Percentiles rank a stretch among this genome's conserved stretches.
phyloP scores from a whole-genome alignment of 495 filamentous ascomycete genomes.

The Hypoxylon rickii region DNA sequence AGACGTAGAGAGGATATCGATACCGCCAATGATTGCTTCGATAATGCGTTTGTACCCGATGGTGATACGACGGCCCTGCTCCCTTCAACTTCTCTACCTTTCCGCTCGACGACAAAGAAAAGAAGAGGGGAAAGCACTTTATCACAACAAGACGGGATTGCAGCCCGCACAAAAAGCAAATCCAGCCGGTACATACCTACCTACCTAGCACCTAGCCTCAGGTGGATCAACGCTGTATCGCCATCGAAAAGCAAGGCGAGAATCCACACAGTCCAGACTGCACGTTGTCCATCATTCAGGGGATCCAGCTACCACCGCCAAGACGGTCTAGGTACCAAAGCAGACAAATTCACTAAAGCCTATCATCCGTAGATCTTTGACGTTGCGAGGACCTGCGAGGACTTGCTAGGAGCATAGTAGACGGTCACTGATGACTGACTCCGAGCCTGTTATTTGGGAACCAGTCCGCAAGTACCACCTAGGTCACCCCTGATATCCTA shows the following conservation, averaged over 20 bases:
- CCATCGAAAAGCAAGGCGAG: slow-evolving; percentile 32
- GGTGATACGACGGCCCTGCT: too few species aligned
- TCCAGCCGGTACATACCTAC: too few species aligned
- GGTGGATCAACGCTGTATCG: slow-evolving; percentile 16
- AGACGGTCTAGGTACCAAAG: slow-evolving; percentile 15
- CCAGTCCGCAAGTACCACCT: slow-evolving; percentile 19
- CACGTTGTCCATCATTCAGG: slow-evolving; percentile 21
- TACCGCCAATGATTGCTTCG: too few species aligned
- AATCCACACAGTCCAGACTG: slow-evolving; percentile 27
- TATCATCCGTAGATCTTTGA: too few species aligned
- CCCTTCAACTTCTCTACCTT: too few species aligned
- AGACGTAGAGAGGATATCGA: slow-evolving; percentile 3
- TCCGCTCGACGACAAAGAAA: slow-evolving; percentile 6
- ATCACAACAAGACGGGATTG: background rate
- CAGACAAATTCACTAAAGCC: too few species aligned
- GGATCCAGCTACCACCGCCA: slow-evolving; percentile 25
- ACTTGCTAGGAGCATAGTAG: too few species aligned
- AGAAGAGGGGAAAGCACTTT: background rate
- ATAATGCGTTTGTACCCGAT: too few species aligned
- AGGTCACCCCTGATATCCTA: slow-evolving; percentile 22
- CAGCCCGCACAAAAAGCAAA: too few species aligned
- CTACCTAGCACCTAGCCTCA: slow-evolving; percentile 10
- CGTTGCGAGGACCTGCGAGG: too few species aligned
- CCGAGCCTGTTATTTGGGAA: slow-evolving; percentile 8
- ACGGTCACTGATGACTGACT: slow-evolving; percentile 14